phyloP scores from a whole-genome alignment of 1,284 basidiomycete genomes.

The Austroboletus rostrupii region DNA sequence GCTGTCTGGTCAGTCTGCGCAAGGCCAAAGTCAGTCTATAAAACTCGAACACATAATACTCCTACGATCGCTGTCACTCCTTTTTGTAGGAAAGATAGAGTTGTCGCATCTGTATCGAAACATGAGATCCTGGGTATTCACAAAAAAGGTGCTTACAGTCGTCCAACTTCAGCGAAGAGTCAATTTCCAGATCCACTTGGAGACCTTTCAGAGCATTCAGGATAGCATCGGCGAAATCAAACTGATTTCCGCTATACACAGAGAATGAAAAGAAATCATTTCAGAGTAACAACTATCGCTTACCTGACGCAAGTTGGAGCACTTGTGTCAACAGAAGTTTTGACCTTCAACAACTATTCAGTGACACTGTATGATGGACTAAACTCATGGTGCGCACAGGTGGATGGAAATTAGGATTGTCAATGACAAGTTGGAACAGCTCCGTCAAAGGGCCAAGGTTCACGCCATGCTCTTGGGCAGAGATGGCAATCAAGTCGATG shows the following conservation, averaged over 20 bases:
- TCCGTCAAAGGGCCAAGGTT: constrained; percentile 62
- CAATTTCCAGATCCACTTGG: constrained; percentile 49
- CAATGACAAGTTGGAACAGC: constrained; percentile 55
- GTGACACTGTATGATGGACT: neutral
- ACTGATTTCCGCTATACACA: constrained; percentile 53
- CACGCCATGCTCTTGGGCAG: constrained; percentile 53
- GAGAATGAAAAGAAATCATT: constrained; percentile 8
- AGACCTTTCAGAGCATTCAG: constrained; percentile 60
- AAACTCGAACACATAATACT: neutral
- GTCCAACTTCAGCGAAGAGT: constrained; percentile 51
- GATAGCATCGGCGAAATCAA: constrained; percentile 58
- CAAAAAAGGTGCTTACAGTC: constrained; percentile 43
- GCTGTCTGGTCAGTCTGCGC: constrained; percentile 58
- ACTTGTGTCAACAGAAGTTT: constrained; percentile 51
- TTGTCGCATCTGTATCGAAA: constrained; percentile 44
- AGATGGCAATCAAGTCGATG: constrained; percentile 53
- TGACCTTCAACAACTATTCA: constrained; percentile 38
- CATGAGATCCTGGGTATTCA: neutral
- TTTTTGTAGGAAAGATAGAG: constrained; percentile 61
- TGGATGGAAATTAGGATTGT: constrained; percentile 49
- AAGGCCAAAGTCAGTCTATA: neutral
- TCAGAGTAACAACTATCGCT: neutral
- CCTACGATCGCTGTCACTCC: constrained; percentile 57
- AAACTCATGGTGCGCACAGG: constrained; percentile 11
- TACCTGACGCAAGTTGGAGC: constrained; percentile 55